Percentiles rank a stretch among this genome's conserved stretches.
Conservation (phyloP, 495 filamentous ascomycete genomes). For the Tuber indicum region DNA sequence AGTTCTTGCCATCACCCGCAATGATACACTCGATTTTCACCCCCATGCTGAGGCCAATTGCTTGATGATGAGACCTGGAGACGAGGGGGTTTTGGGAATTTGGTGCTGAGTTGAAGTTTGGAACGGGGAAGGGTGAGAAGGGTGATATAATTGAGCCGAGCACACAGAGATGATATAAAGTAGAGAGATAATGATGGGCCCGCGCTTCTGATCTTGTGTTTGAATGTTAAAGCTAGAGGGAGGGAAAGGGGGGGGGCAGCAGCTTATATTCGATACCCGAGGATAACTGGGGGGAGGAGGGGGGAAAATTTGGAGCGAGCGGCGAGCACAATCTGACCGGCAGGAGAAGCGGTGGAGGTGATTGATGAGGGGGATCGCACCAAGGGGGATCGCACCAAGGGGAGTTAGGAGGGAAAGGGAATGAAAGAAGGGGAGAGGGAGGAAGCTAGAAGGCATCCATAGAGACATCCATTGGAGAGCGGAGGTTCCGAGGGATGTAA, state of each 20-base stretch:
- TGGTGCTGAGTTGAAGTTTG: conserved; percentile 6
- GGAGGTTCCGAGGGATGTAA: neutral
- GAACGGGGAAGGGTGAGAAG: conserved; percentile 12
- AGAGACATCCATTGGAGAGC: neutral
- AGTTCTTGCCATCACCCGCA: conserved; percentile 50
- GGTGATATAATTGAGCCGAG: conserved; percentile 11
- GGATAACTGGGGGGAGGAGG: neutral
- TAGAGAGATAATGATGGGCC: neutral
- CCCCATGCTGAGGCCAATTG: conserved; percentile 47
- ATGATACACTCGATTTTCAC: conserved; percentile 48
- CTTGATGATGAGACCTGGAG: conserved; percentile 12
- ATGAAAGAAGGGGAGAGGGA: neutral
- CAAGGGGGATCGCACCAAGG: neutral
- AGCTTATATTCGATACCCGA: neutral
- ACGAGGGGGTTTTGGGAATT: neutral
- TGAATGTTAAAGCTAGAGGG: neutral
- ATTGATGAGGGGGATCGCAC: neutral
- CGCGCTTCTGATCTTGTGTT: neutral
- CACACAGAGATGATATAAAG: conserved; percentile 11
- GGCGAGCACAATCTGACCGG: neutral
- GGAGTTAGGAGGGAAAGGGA: neutral
- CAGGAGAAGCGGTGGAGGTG: neutral
- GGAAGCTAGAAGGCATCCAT: neutral
- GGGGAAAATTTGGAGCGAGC: neutral
- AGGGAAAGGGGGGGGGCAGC: neutral